Base-by-base conservation (phyloP, 2,329 filamentous ascomycete species). In the Epichloe sp. region DNA sequence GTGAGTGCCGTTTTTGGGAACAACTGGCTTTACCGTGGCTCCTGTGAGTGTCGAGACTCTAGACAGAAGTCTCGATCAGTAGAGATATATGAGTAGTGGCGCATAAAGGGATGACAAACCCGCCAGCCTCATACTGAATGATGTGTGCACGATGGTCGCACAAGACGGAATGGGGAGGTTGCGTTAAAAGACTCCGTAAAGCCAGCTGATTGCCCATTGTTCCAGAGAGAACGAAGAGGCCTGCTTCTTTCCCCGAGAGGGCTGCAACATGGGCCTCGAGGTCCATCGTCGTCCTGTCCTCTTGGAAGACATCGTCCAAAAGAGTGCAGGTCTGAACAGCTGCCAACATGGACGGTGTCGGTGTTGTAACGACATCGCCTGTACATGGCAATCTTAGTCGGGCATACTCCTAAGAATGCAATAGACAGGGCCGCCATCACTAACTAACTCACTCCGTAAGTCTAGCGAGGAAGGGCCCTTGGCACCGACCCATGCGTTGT, bases 191-290 rank as follows among this genome's bases (percentile, higher is more conserved):
- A 1, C 86, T 77, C 40, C 90, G 81, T 42, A 95, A 75, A 0
- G 85, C 83, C 17, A 96, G 73, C 65, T 95, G 89, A 68, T 96
- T 96, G 41, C 88, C 89, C 89, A 95, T 95, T 4, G 90, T 95
- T 3, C 91, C 91, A 0, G 87, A 93, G 53, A 94, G 75, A 51
- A 95, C 87, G 50, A 95, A 82, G 4, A 96, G 73, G 0, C 79
- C 85, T 7, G 80, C 81, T 60, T 89, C 83, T 59, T 94, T 89
- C 58, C 80, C 80, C 1, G 87, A 79, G 3, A 94, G 75, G 35
- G 76, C 63, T 17, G 88, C 87, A 44, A 94, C 76, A 64, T 86
- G 83, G 44, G 75, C 69, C 65, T 96, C 86, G 41, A 97, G 79
- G 23, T 78, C 75, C 48, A 77, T 81, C 1, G 91, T 96, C 0